Conservation (phyloP, 805 yeast genomes). For the Schizosaccharomyces octosporus region DNA sequence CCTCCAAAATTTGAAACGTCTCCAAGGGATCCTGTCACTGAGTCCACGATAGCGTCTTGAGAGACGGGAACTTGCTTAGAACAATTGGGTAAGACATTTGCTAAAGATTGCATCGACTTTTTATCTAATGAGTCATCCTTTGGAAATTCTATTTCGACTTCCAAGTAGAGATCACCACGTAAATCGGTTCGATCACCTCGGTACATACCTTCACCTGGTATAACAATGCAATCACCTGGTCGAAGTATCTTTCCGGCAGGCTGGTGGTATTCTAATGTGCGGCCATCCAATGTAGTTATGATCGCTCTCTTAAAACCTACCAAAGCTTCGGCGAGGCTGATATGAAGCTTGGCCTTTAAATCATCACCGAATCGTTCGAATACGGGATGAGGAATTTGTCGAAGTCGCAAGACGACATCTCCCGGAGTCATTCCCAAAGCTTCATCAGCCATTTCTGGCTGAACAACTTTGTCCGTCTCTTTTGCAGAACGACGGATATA, state of each 20-base stretch:
- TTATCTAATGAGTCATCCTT: conserved; percentile 41
- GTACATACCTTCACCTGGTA: conserved; percentile 72
- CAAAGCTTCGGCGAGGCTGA: conserved; percentile 60
- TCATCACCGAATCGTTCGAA: conserved; percentile 41
- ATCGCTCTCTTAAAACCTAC: conserved; percentile 49
- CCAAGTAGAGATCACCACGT: conserved; percentile 48
- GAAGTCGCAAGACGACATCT: conserved; percentile 42
- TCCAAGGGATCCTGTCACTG: background rate
- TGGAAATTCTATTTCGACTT: conserved; percentile 57
- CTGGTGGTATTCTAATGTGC: conserved; percentile 32
- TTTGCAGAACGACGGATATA: conserved; percentile 49
- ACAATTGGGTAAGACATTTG: background rate
- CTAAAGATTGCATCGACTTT: conserved; percentile 25
- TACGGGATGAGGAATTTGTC: conserved; percentile 22
- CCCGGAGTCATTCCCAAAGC: conserved; percentile 42
- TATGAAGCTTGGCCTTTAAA: conserved; percentile 30
- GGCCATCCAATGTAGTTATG: conserved; percentile 54
- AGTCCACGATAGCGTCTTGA: background rate
- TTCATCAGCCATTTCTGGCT: conserved; percentile 56
- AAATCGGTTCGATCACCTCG: conserved; percentile 11
- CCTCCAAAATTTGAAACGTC: background rate
- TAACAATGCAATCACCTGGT: conserved; percentile 44
- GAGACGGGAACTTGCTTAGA: background rate
- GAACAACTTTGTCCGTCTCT: conserved; percentile 32
- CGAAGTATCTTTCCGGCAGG: conserved; percentile 61